Base-by-base conservation (phyloP, 441 rosid species). In the Euphorbia celastroides region DNA sequence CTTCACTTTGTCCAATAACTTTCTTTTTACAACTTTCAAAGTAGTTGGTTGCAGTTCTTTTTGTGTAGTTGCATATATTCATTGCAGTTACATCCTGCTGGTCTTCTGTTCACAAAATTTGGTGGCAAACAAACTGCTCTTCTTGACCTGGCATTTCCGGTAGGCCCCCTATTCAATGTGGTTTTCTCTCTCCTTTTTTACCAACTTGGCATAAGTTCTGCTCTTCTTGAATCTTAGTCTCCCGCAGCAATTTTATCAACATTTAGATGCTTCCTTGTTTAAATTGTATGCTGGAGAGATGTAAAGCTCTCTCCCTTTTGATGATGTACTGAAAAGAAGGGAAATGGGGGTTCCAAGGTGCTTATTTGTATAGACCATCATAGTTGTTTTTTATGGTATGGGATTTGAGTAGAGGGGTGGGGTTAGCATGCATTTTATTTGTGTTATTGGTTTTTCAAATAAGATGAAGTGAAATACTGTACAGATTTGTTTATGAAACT, bases 141-240 rank as follows among this genome's bases (percentile, higher is more conserved):
- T 68, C 92, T 92, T 67, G 97, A 86, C 76, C 80, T 92, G 83
- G 85, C 89, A 68, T 89, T 89, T 78, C 96, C 96, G 77, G 96
- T 90, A 85, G 74, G 60, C 54, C 57, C 65, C 64, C 60, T 27
- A 8, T 51, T 50, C 55, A 14, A 19, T 3, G 13, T 22, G 36
- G 20, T 31, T 52, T 32, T 12, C 17, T 41, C 44, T 54, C 17
- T 31, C 16, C 59, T 12, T 9, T 8, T 54, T 50, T 17, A 11
- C 41, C 30, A 5, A 26, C 27, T 41, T 38, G 23, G 25, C 56
- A 27, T 13, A 0, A 50, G 50, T 65, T 65, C 20, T 26, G n/a
- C n/a, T n/a, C 13, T 34, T 28, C 1, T 20, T 7, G 56, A 44
- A 8, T 32, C 26, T 17, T 20, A 1, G 1, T 54, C 25, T 44